Evolutionary conservation across 192 early-diverging fungal genomes (phyloP), one percentile per base, ranked within the genome.

Genomic region (Mortierella claussenii): DNA sequence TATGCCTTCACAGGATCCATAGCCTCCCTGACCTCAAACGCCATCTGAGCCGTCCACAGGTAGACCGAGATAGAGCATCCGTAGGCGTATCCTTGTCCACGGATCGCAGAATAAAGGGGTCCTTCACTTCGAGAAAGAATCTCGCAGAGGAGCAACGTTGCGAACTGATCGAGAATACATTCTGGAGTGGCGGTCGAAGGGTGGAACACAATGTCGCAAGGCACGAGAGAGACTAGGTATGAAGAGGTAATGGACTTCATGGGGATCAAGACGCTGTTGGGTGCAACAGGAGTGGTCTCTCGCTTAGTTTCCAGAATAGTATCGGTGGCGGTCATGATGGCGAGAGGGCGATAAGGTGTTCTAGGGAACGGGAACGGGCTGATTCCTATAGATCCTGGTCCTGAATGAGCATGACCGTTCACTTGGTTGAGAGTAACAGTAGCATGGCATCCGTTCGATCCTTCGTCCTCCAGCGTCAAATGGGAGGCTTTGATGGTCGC

Each of bases 51-150:
- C 0, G 84, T 60, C 91, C 92, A 92, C 27, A 82, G 21, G n/a
- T 74, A 68, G 17, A 86, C 65, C 26, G 65, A 53, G 21, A 95
- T 60, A 2, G 81, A 82, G 12, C 87, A 86, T 59, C 86, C 91
- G 68, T 96, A 96, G 0, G 94, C 91, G 55, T 86, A 93, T 23
- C 91, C 89, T 27, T 81, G 80, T 17, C 93, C 93, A 36, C 94
- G 87, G 24, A 94, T 85, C 0, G 88, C 87, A 10, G 82, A 90
- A 80, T 89, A 93, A 4, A 96, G 78, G 0, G 92, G 92, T 0
- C 94, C 94, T 47, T 94, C 93, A 4, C 82, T 80, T 24, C 89
- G 82, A 10, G 89, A 86, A 8, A 96, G 69, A 12, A 95, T 65
- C 55, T 90, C 89, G n/a, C 84, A 78, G 21, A 96, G 71, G 30